Evolutionary conservation across 768 basidiomycete genomes (phyloP).

Genomic region (Hemileccinum impolitum): DNA sequence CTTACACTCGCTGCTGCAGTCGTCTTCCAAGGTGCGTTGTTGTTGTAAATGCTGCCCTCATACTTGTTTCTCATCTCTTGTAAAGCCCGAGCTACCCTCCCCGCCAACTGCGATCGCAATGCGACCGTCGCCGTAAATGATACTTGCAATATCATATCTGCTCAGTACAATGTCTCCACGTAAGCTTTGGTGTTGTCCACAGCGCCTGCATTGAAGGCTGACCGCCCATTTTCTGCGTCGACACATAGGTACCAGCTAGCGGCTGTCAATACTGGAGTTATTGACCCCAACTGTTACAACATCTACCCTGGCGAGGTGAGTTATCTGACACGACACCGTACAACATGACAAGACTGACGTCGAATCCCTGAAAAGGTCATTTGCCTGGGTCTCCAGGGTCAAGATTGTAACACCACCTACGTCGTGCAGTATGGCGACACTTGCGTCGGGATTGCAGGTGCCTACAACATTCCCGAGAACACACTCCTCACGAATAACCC

Average conservation of each 20-base stretch:
- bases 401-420: constrained; percentile 56
- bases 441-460: constrained; percentile 43
- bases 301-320: constrained; percentile 49
- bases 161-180: constrained; percentile 59
- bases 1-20: constrained; percentile 13
- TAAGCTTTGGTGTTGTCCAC: constrained; percentile 30
- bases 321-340: not conserved
- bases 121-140: constrained; percentile 58
- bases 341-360: not conserved
- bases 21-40: constrained; percentile 17
- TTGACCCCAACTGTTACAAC: constrained; percentile 56
- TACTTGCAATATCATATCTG: constrained; percentile 66
- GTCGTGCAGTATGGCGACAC: constrained; percentile 47
- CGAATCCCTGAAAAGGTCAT: constrained; percentile 19
- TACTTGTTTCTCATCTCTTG: constrained; percentile 15
- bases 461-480: constrained; percentile 40
- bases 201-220: not conserved
- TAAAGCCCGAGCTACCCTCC: constrained; percentile 41
- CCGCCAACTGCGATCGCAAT: constrained; percentile 51
- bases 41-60: not conserved
- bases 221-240: not conserved
- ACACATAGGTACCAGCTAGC: constrained; percentile 54
- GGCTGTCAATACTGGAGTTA: constrained; percentile 43
- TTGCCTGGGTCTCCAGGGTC: constrained; percentile 54
- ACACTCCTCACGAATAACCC: constrained; percentile 62